These are phyloP conservation scores for Podospora sp. DNA, from an alignment of 495 filamentous ascomycete species.

Conservation along the genomic window DNA sequence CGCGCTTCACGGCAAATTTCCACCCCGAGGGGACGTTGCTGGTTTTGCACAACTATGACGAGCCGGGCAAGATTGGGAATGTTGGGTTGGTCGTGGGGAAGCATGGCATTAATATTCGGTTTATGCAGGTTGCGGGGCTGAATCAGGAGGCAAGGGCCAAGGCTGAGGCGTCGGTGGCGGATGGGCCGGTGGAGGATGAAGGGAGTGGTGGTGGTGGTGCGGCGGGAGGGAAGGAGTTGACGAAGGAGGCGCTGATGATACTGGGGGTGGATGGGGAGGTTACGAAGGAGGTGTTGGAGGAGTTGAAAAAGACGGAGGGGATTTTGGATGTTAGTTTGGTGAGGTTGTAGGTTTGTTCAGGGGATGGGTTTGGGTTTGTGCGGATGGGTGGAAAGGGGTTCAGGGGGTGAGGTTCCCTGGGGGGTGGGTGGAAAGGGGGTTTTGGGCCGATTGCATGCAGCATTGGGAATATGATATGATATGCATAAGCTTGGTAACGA, in stretches of 20 bases:
- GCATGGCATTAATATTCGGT: conserved; percentile 68
- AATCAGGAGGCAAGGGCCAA: conserved; percentile 41
- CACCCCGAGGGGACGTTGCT: conserved; percentile 64
- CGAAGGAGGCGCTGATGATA: conserved; percentile 73
- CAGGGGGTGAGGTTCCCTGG: not conserved
- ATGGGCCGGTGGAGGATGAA: conserved; percentile 26
- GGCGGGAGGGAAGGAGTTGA: conserved; percentile 17
- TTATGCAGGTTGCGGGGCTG: conserved; percentile 66
- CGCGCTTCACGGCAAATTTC: conserved; percentile 65
- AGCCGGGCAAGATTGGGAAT: conserved; percentile 71
- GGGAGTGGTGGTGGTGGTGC: conserved; percentile 4
- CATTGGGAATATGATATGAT: no score
- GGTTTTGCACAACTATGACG: conserved; percentile 71
- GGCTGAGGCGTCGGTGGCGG: conserved; percentile 21
- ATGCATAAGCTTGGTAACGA: no score
- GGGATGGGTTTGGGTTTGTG: not conserved
- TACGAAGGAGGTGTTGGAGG: conserved; percentile 55
- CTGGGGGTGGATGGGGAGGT: conserved; percentile 64
- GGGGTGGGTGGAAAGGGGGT: no score
- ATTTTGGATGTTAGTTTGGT: conserved; percentile 67
- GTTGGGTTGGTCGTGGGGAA: conserved; percentile 65
- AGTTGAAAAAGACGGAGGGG: conserved; percentile 57
- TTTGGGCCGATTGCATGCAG: not conserved
- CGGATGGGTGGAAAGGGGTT: not conserved
- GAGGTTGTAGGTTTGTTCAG: conserved; percentile 36